Evolutionary conservation across 2,329 filamentous ascomycete genomes (phyloP).

Genomic region (Aureobasidium sp.): DNA sequence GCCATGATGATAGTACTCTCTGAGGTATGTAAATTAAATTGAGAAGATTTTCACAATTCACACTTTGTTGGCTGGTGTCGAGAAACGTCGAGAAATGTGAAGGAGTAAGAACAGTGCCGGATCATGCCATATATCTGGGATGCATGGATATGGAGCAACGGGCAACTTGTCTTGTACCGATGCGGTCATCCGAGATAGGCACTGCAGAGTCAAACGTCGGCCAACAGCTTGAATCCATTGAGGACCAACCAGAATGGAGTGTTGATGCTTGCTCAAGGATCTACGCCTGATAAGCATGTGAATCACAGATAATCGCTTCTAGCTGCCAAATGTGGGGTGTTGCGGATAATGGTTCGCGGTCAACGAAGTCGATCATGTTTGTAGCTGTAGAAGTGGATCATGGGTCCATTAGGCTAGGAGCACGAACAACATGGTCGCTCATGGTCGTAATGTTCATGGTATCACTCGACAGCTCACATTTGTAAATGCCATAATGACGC

Average conservation of each 20-base stretch:
- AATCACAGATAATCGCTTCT: neutral
- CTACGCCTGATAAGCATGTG: conserved; percentile 3
- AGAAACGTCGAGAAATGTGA: neutral
- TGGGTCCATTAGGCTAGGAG: no score
- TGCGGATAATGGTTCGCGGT: no score
- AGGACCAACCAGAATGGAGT: neutral
- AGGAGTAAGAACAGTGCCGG: no score
- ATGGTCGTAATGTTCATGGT: no score
- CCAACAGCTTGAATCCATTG: neutral
- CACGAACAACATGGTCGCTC: no score
- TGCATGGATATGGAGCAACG: neutral
- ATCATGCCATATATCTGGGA: neutral
- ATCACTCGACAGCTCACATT: no score
- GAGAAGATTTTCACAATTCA: no score
- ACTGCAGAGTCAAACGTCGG: neutral
- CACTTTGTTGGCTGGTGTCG: neutral
- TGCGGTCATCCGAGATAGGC: conserved; percentile 3
- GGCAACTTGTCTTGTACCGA: neutral
- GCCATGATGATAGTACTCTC: neutral
- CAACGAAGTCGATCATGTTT: neutral
- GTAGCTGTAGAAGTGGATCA: neutral
- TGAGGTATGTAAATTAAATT: neutral
- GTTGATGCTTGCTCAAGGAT: neutral
- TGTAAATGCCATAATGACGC: no score
- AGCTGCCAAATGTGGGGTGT: neutral